phyloP scores from a whole-genome alignment of 768 basidiomycete species.

The Rhodotorula toruloides region DNA sequence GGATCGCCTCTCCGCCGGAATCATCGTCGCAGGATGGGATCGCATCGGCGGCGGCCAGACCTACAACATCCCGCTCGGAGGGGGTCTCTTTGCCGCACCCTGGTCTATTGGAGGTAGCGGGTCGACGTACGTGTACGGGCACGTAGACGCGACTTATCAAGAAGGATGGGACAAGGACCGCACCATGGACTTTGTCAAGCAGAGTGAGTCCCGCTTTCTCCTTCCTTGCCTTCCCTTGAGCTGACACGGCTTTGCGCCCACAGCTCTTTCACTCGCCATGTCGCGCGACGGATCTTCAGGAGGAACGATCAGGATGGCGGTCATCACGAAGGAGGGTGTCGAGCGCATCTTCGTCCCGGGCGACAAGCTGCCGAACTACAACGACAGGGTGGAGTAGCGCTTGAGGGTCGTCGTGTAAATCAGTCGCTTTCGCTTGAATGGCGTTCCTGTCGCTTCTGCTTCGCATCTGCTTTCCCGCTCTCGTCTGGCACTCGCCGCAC shows the following conservation, averaged over 20 bases:
- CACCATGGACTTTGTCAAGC: conserved; percentile 89
- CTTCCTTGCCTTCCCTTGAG: too few relatives aligned
- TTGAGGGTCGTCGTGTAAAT: too few relatives aligned
- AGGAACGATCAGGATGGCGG: conserved; percentile 93
- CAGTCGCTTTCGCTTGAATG: too few relatives aligned
- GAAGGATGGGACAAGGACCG: conserved; percentile 87
- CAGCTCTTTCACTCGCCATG: conserved; percentile 93
- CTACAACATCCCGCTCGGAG: conserved; percentile 94
- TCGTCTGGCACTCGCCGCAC: neutral
- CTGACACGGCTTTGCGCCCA: neutral
- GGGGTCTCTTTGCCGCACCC: conserved; percentile 91
- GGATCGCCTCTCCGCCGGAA: conserved; percentile 68
- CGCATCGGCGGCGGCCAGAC: conserved; percentile 82
- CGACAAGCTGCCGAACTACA: conserved; percentile 30
- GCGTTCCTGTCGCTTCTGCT: neutral
- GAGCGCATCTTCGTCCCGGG: conserved; percentile 86
- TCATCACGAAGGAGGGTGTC: conserved; percentile 86
- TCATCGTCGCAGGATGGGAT: conserved; percentile 99
- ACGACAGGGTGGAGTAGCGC: too few relatives aligned
- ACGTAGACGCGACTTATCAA: conserved; percentile 95
- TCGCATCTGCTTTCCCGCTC: neutral
- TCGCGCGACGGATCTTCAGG: conserved; percentile 96
- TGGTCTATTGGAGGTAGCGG: conserved; percentile 96
- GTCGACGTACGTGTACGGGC: conserved; percentile 96
- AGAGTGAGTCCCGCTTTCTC: conserved; percentile 61